phyloP scores from a whole-genome alignment of 129 eudicot species.

The Sambucus nigra region DNA sequence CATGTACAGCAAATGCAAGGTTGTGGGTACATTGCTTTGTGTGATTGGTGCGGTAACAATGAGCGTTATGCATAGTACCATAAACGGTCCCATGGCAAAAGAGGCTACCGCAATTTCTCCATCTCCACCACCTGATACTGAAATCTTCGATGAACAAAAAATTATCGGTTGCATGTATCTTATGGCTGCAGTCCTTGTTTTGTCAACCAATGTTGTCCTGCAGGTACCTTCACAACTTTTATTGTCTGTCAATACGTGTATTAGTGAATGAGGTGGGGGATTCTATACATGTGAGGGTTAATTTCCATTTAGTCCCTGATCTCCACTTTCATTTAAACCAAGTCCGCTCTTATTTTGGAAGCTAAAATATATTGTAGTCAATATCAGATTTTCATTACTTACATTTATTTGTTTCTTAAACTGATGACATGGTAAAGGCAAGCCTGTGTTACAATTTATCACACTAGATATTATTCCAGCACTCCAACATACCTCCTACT shows the following conservation, averaged over 20 bases:
- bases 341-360: too few species aligned
- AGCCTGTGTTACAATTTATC: too few species aligned
- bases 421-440: too few species aligned
- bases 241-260: not conserved
- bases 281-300: too few species aligned
- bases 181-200: conserved; percentile 43
- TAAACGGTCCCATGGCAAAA: not conserved
- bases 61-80: conserved; percentile 51
- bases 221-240: conserved; percentile 30
- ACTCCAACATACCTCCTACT: too few species aligned
- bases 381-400: too few species aligned
- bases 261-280: too few species aligned
- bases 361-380: too few species aligned
- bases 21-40: conserved; percentile 51
- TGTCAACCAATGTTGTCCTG: conserved; percentile 49
- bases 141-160: conserved; percentile 24
- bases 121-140: conserved; percentile 10
- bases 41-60: conserved; percentile 52
- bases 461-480: too few species aligned
- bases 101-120: not conserved
- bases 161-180: conserved; percentile 51
- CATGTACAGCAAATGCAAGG: conserved; percentile 47
- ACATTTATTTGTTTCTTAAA: too few species aligned
- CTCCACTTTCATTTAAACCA: too few species aligned
- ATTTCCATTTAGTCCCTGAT: too few species aligned